Base-by-base conservation (phyloP, 306 rosid species). In the Trifolium dubium region DNA sequence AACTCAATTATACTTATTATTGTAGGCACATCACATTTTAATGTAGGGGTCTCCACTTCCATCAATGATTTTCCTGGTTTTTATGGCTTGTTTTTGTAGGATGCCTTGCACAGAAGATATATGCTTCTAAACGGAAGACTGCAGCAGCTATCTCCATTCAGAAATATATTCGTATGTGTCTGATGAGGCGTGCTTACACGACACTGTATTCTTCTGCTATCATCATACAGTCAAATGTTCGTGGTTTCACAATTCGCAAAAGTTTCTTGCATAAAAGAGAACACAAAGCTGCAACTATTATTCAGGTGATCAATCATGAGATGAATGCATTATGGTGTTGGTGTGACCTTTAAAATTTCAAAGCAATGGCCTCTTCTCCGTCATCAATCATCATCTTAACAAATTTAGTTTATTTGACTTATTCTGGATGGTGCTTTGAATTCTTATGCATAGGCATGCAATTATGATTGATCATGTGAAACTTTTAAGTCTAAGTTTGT, bases 281-380 rank as follows among this genome's bases (percentile, higher is more conserved):
- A 73, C 92, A 84, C 78, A 94, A 74, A 84, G 93, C 99, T 77
- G 97, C 96, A 39, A 85, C 89, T 65, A 46, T 75, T 63, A 87
- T 94, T 80, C 99, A 94, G 97, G 99, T 92, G 76, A 41, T 67
- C 60, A 62, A 49, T 59, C 39, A 28, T n/a, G 66, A 65, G 32
- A 35, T 69, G 41, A 6, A 31, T 51, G 40, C 44, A n/a, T 11
- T 65, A 32, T 40, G 56, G 43, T 60, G 49, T 50, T 46, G 56
- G 62, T 37, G 65, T 50, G 32, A 65, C 67, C 72, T 83, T 56
- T 67, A 31, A 46, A 74, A 28, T 30, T 53, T 70, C 63, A 17
- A 51, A 78, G 12, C 30, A 23, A 29, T 19, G 34, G 6, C 53
- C 31, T 54, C 58, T 31, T 31, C 12, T 10, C 41, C 31, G 60